Evolutionary conservation across 352 stramenopile species (phyloP), one percentile per base, ranked within the genome.

Genomic region (Globisporangium lucens): DNA sequence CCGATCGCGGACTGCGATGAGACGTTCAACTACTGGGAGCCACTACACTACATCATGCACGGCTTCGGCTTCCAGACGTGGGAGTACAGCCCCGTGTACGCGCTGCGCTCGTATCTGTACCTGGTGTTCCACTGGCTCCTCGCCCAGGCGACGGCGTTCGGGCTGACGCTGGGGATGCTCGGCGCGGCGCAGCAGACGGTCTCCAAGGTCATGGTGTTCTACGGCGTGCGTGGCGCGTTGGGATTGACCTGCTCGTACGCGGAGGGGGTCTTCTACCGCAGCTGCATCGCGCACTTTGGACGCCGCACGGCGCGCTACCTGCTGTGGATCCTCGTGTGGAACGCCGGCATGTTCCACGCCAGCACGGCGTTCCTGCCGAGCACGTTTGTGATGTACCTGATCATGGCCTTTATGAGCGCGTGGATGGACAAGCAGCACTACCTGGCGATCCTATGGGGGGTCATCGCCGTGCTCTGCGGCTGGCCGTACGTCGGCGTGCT

Each of bases 11-110:
- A 99, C 85, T 99, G 97, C 69, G 98, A 99, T 77, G 98, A 99
- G 83, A 97, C 95, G 1, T 99, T 97, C 76, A 99, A 99, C 85
- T 99, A 99, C 80, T 99, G 97, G 97, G 98, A 99, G 80, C 97
- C 96, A 33, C 82, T 99, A n/a, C 97, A 99, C 78, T 98, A 95
- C 64, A 56, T 99, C 52, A 73, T 98, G n/a, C 97, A 98, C 77
- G 85, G 87, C 64, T 92, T 93, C 60, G 90, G 90, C 27, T 89
- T 96, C 67, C 90, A 97, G 75, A 97, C 90, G 24, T 97, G 90
- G 90, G 90, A 97, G 74, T 95, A 95, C 68, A 89, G 91, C 20
- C 94, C 97, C 49, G 68, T 89, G 71, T 99, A 97, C 76, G 97
- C 96, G 17, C 83, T 99, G 41, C 92, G 97, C 57, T 99, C 96